Evolutionary conservation across 257 asterid genomes (phyloP).

Genomic region (Capsicum pubescens): DNA sequence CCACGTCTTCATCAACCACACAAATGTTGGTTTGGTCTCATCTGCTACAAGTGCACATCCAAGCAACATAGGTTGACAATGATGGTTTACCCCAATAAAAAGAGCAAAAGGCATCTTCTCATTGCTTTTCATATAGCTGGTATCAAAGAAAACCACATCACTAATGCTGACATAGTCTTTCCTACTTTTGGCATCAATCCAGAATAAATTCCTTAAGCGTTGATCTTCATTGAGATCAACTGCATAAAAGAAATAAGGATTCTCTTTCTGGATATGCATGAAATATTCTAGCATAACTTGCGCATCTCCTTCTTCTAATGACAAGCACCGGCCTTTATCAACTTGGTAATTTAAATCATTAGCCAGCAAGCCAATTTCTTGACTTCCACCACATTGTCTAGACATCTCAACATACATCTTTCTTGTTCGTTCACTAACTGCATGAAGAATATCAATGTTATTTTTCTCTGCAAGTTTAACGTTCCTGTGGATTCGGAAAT

Average conservation of each 20-base stretch:
- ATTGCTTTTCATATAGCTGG: slow-evolving; percentile 68
- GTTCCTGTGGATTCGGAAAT: slow-evolving; percentile 87
- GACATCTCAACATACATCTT: slow-evolving; percentile 98
- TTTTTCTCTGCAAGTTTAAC: slow-evolving; percentile 89
- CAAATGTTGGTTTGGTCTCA: slow-evolving; percentile 72
- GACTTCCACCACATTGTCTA: slow-evolving; percentile 64
- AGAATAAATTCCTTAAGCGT: slow-evolving; percentile 81
- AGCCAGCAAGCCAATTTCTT: slow-evolving; percentile 42
- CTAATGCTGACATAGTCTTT: slow-evolving; percentile 73
- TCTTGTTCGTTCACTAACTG: slow-evolving; percentile 91
- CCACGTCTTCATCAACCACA: slow-evolving; percentile 98
- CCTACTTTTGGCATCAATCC: slow-evolving; percentile 94
- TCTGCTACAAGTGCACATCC: slow-evolving; percentile 88
- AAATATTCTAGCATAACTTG: slow-evolving; percentile 81
- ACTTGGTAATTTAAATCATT: slow-evolving; percentile 59
- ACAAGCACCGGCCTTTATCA: slow-evolving; percentile 64
- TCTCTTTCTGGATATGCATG: slow-evolving; percentile 77
- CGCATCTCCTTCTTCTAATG: slow-evolving; percentile 90
- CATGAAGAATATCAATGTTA: slow-evolving; percentile 84
- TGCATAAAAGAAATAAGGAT: slow-evolving; percentile 77
- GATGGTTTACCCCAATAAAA: slow-evolving; percentile 94
- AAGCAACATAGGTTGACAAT: slow-evolving; percentile 85
- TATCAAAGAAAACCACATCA: slow-evolving; percentile 82
- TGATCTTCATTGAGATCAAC: slow-evolving; percentile 88
- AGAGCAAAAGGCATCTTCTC: slow-evolving; percentile 88